phyloP scores from a whole-genome alignment of 305 asterid genomes.

The Fraxinus dipetala region DNA sequence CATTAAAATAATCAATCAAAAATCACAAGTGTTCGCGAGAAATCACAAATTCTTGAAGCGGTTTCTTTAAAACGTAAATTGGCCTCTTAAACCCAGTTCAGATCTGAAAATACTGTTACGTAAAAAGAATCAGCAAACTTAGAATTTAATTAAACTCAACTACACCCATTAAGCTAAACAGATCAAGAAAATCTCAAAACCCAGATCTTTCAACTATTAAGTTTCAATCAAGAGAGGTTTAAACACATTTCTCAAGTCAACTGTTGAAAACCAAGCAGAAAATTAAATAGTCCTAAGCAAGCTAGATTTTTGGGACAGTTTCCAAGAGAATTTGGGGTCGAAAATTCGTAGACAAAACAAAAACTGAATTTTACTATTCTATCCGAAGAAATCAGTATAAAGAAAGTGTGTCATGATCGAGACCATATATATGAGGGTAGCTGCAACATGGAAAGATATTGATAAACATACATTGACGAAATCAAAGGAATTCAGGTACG shows the following conservation, averaged over 20 bases:
- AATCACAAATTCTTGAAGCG: slow-evolving; percentile 1
- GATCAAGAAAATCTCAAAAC: background rate
- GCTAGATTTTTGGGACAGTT: slow-evolving; percentile 18
- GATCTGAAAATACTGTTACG: background rate
- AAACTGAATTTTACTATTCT: background rate
- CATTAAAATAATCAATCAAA: slow-evolving; percentile 30
- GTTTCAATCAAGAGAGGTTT: slow-evolving; percentile 2
- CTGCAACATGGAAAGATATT: background rate
- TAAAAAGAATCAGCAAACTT: slow-evolving; percentile 1
- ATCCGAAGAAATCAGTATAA: background rate
- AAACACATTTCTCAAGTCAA: slow-evolving; percentile 13
- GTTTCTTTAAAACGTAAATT: slow-evolving; percentile 9
- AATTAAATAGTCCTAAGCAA: slow-evolving; percentile 4
- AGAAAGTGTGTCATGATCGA: background rate
- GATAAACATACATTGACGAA: slow-evolving; percentile 29
- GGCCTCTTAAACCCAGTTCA: background rate
- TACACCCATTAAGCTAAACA: slow-evolving; percentile 4
- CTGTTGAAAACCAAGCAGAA: slow-evolving; percentile 19
- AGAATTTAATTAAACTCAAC: slow-evolving; percentile 2
- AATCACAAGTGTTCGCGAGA: slow-evolving; percentile 6
- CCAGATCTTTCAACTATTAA: slow-evolving; percentile 1
- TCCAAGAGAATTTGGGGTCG: background rate
- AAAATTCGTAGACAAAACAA: background rate
- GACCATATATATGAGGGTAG: background rate
- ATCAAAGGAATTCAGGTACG: slow-evolving; percentile 7